phyloP scores from a whole-genome alignment of 176 grass and related monocot species.

The sorghum (Sorghum bicolor) region Sorghum_bicolor_NCBIv3 NC_012873.2:6463001-6463500 shows the following conservation, averaged over 20 bases:
- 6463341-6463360: constrained; percentile 48
- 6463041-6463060: constrained; percentile 58
- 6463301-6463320: constrained; percentile 63
- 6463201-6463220: no score
- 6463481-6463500: constrained; percentile 41
- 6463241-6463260: no score
- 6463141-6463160: constrained; percentile 67
- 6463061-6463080: constrained; percentile 59
- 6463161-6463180: constrained; percentile 87
- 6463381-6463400: constrained; percentile 12
- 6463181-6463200: constrained; percentile 80
- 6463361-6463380: constrained; percentile 52
- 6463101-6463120: constrained; percentile 70
- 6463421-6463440: constrained; percentile 64
- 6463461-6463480: constrained; percentile 35
- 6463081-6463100: constrained; percentile 80
- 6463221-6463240: no score
- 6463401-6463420: constrained; percentile 37
- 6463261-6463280: no score
- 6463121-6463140: constrained; percentile 72
- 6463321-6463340: constrained; percentile 70
- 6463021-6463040: constrained; percentile 64
- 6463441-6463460: constrained; percentile 82
- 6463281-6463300: no score
- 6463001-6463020: constrained; percentile 45